Percentiles rank a stretch among this genome's conserved stretches.
Evolutionary conservation across 2,329 filamentous ascomycete genomes (phyloP).

Genomic region (Raffaelea arxii): DNA sequence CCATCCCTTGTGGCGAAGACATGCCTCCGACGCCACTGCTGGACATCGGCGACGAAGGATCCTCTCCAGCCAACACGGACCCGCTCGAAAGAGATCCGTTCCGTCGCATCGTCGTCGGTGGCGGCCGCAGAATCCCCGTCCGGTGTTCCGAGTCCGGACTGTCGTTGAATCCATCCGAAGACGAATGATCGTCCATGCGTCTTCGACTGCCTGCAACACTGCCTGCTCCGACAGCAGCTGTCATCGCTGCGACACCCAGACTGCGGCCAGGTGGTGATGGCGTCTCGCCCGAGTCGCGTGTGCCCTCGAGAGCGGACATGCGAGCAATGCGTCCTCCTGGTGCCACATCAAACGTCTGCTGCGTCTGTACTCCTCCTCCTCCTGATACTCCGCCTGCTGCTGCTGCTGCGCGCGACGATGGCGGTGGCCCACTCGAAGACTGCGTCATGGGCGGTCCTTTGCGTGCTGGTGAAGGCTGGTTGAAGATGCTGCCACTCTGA

Average conservation of each 20-base stretch:
- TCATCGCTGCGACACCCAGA: conserved; percentile 26
- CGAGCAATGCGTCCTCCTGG: conserved; percentile 85
- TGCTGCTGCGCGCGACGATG: conserved; percentile 60
- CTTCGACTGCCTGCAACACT: conserved; percentile 32
- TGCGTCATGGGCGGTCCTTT: conserved; percentile 31
- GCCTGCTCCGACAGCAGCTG: conserved; percentile 32
- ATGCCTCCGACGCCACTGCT: conserved; percentile 61
- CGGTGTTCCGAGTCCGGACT: conserved; percentile 62
- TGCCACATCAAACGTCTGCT: conserved; percentile 53
- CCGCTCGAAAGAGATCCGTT: conserved; percentile 84
- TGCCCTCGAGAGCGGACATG: conserved; percentile 86
- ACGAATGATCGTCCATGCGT: conserved; percentile 47
- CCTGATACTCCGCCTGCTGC: no score
- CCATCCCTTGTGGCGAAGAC: conserved; percentile 75
- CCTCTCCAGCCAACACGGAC: conserved; percentile 62
- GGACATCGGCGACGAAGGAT: conserved; percentile 64
- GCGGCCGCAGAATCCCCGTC: conserved; percentile 46
- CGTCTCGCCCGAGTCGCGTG: conserved; percentile 45
- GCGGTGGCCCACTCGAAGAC: conserved; percentile 4
- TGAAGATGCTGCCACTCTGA: conserved; percentile 68
- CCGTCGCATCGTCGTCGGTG: conserved; percentile 52
- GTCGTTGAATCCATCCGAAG: conserved; percentile 61
- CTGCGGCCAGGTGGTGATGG: conserved; percentile 39
- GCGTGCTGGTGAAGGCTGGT: conserved; percentile 72
- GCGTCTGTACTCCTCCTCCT: no score